Evolutionary conservation across 352 stramenopile species (phyloP).

Genomic region (Phytophthora cajani): DNA sequence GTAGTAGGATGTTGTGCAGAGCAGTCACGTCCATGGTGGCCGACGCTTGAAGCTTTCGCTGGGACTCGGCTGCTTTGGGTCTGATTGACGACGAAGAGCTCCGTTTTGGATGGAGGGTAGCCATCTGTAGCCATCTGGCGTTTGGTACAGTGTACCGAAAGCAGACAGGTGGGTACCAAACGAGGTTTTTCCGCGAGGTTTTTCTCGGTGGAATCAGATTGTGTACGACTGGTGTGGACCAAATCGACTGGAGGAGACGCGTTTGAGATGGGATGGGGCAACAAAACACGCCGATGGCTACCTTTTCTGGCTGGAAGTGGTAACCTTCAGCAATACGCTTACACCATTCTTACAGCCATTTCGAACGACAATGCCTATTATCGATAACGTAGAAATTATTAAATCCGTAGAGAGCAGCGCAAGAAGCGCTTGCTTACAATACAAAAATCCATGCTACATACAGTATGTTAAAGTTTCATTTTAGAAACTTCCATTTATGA

Average conservation of each 20-base stretch:
- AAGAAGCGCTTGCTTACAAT: no score
- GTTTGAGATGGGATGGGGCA: constrained; percentile 18
- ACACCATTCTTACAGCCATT: no score
- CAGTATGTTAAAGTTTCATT: no score
- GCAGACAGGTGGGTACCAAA: constrained; percentile 14
- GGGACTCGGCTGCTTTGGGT: constrained; percentile 25
- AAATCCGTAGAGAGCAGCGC: no score
- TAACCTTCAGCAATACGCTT: no score
- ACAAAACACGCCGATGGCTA: not conserved
- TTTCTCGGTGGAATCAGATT: constrained; percentile 2
- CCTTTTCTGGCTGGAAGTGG: no score
- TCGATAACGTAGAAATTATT: no score
- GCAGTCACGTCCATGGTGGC: constrained; percentile 86
- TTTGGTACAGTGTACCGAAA: not conserved
- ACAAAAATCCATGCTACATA: no score
- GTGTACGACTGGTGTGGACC: constrained; percentile 6
- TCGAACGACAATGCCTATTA: no score
- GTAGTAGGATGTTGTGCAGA: constrained; percentile 90
- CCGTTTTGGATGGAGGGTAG: constrained; percentile 38
- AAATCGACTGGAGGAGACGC: constrained; percentile 42
- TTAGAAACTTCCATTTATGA: no score
- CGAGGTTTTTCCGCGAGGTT: constrained; percentile 29
- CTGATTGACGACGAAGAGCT: constrained; percentile 29
- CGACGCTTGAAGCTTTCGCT: constrained; percentile 8
- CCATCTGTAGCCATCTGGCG: constrained; percentile 21